Conservation (phyloP, 1,284 basidiomycete genomes). For the Laetiporus sulphureus region DNA sequence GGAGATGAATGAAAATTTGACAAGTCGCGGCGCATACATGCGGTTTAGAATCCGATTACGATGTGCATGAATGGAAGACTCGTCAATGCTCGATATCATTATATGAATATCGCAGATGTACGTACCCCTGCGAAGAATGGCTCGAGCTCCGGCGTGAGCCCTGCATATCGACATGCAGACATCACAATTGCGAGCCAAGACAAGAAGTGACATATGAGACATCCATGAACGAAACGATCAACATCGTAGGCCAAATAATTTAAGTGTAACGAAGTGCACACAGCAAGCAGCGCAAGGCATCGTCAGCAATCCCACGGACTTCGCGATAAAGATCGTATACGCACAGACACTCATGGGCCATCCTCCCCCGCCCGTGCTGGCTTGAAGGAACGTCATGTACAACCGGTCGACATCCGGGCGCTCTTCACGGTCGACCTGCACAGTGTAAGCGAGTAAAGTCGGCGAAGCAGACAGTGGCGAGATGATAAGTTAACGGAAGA, state of each 20-base stretch:
- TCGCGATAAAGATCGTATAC: not conserved
- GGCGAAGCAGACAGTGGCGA: too few relatives aligned
- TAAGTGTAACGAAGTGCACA: not conserved
- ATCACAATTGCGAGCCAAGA: too few relatives aligned
- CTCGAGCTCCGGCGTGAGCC: constrained; percentile 34
- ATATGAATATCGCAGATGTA: too few relatives aligned
- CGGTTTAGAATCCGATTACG: too few relatives aligned
- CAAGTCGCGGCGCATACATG: too few relatives aligned
- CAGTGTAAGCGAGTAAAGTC: too few relatives aligned
- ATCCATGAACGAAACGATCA: too few relatives aligned
- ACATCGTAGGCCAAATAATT: too few relatives aligned
- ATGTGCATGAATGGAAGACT: too few relatives aligned
- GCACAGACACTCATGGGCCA: constrained; percentile 38
- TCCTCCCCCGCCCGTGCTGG: constrained; percentile 34
- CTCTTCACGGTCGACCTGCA: constrained; percentile 36
- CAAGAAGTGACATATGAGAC: too few relatives aligned
- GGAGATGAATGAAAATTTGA: not conserved
- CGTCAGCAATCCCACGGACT: not conserved
- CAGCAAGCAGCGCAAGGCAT: not conserved
- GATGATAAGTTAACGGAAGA: too few relatives aligned
- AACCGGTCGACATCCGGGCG: constrained; percentile 38
- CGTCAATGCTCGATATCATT: too few relatives aligned
- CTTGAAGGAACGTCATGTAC: constrained; percentile 41
- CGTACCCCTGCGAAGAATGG: constrained; percentile 36
- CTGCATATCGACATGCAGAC: constrained; percentile 6